These are phyloP conservation scores for Cryphonectria radicalis DNA, from an alignment of 2,329 filamentous ascomycete species.

Conservation along the genomic window DNA sequence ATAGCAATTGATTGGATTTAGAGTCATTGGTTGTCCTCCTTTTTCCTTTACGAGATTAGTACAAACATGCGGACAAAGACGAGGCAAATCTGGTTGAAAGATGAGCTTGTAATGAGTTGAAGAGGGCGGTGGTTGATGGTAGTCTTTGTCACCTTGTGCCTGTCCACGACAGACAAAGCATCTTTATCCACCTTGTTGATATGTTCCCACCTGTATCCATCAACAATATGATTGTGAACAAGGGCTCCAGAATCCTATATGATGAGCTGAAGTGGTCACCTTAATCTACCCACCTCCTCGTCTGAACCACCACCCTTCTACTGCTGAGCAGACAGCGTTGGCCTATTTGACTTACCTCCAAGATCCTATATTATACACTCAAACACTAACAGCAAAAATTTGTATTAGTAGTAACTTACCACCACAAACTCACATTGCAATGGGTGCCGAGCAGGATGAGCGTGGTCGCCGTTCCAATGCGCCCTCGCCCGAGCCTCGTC, in stretches of 20 bases:
- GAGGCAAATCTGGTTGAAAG: neutral
- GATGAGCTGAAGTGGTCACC: neutral
- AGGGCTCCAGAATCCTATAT: neutral
- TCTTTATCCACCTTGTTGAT: neutral
- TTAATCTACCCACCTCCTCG: neutral
- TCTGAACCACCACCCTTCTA: neutral
- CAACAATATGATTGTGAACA: neutral
- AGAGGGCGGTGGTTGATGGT: neutral
- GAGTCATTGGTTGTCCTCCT: too few species aligned
- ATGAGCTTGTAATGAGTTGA: neutral
- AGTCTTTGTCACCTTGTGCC: neutral
- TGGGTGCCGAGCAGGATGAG: neutral
- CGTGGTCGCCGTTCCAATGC: slow-evolving; percentile 13
- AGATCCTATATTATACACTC: neutral
- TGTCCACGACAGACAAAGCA: neutral
- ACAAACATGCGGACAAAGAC: neutral
- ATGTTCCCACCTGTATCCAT: neutral
- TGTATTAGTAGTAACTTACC: neutral
- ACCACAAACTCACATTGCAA: neutral
- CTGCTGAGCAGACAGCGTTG: neutral
- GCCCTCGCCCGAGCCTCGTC: slow-evolving; percentile 10
- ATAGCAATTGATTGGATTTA: neutral
- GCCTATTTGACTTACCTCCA: neutral
- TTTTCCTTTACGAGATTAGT: neutral
- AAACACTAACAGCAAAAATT: neutral